phyloP scores from a whole-genome alignment of 2,329 filamentous ascomycete genomes.

The Leptographium radiaticola region DNA sequence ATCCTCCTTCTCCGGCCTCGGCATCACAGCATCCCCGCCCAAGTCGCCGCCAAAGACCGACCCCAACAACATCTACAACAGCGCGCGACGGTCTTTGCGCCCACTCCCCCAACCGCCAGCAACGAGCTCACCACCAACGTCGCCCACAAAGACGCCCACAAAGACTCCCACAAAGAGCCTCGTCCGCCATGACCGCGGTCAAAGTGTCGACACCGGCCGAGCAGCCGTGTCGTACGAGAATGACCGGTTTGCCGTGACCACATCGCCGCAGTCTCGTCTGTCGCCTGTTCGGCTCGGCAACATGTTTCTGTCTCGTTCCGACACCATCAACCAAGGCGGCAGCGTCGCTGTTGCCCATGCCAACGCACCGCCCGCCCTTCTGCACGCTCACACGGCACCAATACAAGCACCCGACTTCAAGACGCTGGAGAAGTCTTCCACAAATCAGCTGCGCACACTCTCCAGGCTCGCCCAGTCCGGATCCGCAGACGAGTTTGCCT shows the following conservation, averaged over 20 bases:
- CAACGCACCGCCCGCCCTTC: slow-evolving; percentile 21
- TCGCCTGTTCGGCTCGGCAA: slow-evolving; percentile 41
- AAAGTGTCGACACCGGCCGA: slow-evolving; percentile 50
- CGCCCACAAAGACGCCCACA: not conserved
- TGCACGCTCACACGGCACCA: slow-evolving; percentile 28
- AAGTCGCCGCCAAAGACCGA: not conserved
- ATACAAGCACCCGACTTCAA: slow-evolving; percentile 62
- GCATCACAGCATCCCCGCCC: slow-evolving; percentile 17
- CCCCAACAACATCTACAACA: slow-evolving; percentile 51
- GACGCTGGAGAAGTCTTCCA: slow-evolving; percentile 75
- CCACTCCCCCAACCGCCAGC: slow-evolving; percentile 57
- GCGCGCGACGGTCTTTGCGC: slow-evolving; percentile 62
- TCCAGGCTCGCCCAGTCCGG: slow-evolving; percentile 70
- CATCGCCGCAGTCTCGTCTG: slow-evolving; percentile 28
- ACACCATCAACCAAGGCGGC: slow-evolving; percentile 31
- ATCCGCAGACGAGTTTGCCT: slow-evolving; percentile 65
- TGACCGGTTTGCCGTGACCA: slow-evolving; percentile 14
- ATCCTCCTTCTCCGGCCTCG: slow-evolving; percentile 25
- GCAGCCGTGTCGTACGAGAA: slow-evolving; percentile 26
- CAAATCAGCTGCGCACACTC: slow-evolving; percentile 74
- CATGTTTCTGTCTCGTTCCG: slow-evolving; percentile 46
- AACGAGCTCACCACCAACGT: not conserved
- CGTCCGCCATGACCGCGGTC: slow-evolving; percentile 31
- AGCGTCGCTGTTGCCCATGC: slow-evolving; percentile 19
- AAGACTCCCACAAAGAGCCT: slow-evolving; percentile 10